Evolutionary conservation across 768 basidiomycete species (phyloP).

Genomic region (Lactarius indigo): DNA sequence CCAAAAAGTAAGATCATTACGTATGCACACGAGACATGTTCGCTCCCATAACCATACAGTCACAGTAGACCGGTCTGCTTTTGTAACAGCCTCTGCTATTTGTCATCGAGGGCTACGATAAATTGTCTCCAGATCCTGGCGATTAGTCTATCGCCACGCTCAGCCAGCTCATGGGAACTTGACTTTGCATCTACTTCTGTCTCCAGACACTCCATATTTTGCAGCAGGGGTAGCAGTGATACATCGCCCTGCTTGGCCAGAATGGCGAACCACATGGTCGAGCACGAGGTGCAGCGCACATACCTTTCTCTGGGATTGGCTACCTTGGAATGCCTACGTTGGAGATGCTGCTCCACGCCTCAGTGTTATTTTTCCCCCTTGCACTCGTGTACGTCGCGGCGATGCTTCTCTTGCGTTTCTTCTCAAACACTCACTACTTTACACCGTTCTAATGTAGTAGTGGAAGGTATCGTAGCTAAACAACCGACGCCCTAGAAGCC

Average conservation of each 20-base stretch:
- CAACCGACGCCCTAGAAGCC: too few species aligned
- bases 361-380: not conserved
- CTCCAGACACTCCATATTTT: not conserved
- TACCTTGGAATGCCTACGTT: not conserved
- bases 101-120: not conserved
- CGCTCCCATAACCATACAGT: too few species aligned
- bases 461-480: not conserved
- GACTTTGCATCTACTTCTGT: not conserved
- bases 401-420: not conserved
- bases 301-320: not conserved
- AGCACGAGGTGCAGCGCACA: not conserved
- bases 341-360: not conserved
- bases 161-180: not conserved
- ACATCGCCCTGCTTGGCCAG: not conserved
- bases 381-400: not conserved
- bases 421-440: not conserved
- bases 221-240: not conserved
- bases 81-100: not conserved
- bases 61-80: not conserved
- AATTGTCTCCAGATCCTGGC: not conserved
- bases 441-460: not conserved
- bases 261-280: not conserved
- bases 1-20: too few species aligned
- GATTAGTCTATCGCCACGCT: not conserved
- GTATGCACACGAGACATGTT: too few species aligned